phyloP scores from a whole-genome alignment of 2,329 filamentous ascomycete genomes.

The Cladosporium sp. region DNA sequence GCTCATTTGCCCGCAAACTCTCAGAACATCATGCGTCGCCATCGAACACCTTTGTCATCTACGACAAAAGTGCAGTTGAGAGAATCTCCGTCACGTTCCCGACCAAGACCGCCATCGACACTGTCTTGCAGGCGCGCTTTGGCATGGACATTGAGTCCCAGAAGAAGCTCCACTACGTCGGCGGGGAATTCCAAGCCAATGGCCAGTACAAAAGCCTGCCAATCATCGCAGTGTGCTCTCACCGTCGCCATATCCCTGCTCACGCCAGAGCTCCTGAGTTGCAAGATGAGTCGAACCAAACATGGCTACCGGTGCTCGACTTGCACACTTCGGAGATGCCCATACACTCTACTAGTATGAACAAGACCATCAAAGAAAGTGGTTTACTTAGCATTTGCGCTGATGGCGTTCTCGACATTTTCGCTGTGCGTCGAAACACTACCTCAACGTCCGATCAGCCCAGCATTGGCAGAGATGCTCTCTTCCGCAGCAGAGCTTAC shows the following conservation, averaged over 20 bases:
- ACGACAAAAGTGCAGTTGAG: conserved; percentile 21
- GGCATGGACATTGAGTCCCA: conserved; percentile 4
- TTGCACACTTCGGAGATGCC: conserved; percentile 29
- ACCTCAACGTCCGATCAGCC: background rate
- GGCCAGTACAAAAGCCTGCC: conserved; percentile 14
- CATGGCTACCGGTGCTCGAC: conserved; percentile 19
- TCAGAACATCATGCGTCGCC: conserved; percentile 16
- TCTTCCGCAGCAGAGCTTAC: conserved; percentile 24
- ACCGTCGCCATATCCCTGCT: conserved; percentile 17
- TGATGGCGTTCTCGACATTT: conserved; percentile 26
- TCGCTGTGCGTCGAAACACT: conserved; percentile 22
- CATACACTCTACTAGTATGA: conserved; percentile 21
- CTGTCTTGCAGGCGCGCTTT: conserved; percentile 7
- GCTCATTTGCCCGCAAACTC: conserved; percentile 24
- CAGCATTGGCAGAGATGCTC: conserved; percentile 21
- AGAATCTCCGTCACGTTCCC: conserved; percentile 9
- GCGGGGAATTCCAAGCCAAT: conserved; percentile 10
- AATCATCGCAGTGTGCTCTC: conserved; percentile 20
- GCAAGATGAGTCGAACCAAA: conserved; percentile 9
- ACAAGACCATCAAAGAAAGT: conserved; percentile 17
- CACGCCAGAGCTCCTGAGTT: conserved; percentile 15
- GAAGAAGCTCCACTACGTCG: conserved; percentile 17
- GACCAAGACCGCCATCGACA: conserved; percentile 13
- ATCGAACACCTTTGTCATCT: conserved; percentile 20
- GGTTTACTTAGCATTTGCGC: conserved; percentile 19